Percentiles rank a stretch among this genome's conserved stretches.
Conservation (phyloP, 768 basidiomycete species). For the Cubamyces sp. region DNA sequence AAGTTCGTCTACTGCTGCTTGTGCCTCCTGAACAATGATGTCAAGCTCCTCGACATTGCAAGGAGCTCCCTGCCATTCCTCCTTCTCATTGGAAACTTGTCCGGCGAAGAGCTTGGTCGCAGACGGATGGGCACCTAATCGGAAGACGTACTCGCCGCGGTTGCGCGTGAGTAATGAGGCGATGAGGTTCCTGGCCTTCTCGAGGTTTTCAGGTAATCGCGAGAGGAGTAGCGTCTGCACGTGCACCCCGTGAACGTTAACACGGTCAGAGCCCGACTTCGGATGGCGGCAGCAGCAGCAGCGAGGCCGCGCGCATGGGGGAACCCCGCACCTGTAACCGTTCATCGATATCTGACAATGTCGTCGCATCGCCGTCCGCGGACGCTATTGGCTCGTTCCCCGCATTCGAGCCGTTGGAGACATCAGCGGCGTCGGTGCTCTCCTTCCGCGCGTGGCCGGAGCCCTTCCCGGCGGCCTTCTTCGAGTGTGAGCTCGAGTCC, state of each 20-base stretch:
- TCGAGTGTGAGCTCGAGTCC: constrained; percentile 24
- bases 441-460: constrained; percentile 25
- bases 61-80: constrained; percentile 58
- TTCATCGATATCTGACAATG: constrained; percentile 52
- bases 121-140: constrained; percentile 71
- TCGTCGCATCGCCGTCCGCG: constrained; percentile 12
- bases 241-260: neutral
- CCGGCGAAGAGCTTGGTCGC: constrained; percentile 57
- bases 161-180: constrained; percentile 68
- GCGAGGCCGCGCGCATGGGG: neutral
- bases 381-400: constrained; percentile 22
- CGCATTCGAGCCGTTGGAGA: constrained; percentile 1
- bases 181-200: constrained; percentile 63
- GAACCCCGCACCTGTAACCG: constrained; percentile 50
- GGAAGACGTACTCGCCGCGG: constrained; percentile 75
- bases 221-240: constrained; percentile 52
- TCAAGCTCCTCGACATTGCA: constrained; percentile 58
- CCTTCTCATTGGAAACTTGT: constrained; percentile 47
- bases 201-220: constrained; percentile 45
- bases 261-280: neutral
- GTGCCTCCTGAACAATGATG: constrained; percentile 47
- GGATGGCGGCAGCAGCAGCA: too few species aligned
- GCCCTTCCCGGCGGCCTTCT: constrained; percentile 48
- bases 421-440: constrained; percentile 11
- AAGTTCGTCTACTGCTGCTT: constrained; percentile 66